Evolutionary conservation across 2,329 filamentous ascomycete genomes (phyloP), one percentile per base, ranked within the genome.

Genomic region (Fusarium musae): DNA sequence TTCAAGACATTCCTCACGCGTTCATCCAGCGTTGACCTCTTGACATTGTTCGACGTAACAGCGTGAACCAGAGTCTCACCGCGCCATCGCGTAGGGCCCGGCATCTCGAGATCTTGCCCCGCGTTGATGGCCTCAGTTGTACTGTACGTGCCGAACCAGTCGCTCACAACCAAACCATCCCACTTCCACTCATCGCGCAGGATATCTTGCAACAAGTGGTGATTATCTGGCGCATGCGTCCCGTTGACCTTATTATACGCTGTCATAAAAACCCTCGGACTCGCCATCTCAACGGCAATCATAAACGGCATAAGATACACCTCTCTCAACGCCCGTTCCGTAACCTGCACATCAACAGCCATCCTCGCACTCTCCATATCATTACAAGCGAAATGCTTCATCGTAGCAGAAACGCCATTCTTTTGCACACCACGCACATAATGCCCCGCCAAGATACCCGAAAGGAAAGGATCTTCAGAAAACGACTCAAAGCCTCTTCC

Each of bases 331-430:
- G 61, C 61, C 2, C 61, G 9, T 5, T 69, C 65, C 3, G 61
- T 50, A 3, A 70, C 37, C 3, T 64, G 65, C 0, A 69, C 17
- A 2, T 70, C 59, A 17, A 69, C 59, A 17, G 67, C 67, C 65
- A 70, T 70, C 2, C 67, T 39, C 1, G 65, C 65, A 36, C 66
- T 69, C 32, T 70, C 67, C 67, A 70, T 70, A n/a, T 70, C 67
- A 26, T 70, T 70, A 23, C 67, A 70, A 3, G 59, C 65, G 46
- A 70, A 70, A n/a, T 70, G 67, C 37, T 70, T 70, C 67, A 70
- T 59, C 0, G 67, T 70, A 5, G 67, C 67, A 28, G 67, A 69
- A 11, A 70, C 67, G 0, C 66, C 66, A 16, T 40, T 37, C 6
- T 46, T 30, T 12, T 70, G 67, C 17, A 70, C 37, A 12, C 67